Conservation (phyloP, 257 asterid genomes). For the Solanum gracilifrons region DNA sequence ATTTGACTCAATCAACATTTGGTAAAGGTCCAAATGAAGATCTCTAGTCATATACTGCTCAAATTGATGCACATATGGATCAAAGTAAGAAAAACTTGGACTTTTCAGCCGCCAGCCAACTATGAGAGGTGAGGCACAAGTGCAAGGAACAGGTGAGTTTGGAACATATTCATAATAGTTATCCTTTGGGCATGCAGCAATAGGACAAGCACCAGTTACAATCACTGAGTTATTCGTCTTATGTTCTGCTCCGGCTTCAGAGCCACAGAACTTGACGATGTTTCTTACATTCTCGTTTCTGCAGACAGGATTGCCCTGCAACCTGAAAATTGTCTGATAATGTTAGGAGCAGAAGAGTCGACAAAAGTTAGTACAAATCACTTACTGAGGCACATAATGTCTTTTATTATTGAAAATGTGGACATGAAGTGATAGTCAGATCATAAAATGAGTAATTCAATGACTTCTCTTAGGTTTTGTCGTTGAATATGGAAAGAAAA, state of each 20-base stretch:
- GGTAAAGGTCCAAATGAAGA: constrained; percentile 38
- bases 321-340: constrained; percentile 22
- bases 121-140: constrained; percentile 69
- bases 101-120: constrained; percentile 89
- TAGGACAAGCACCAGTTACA: constrained; percentile 20
- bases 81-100: constrained; percentile 74
- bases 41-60: constrained; percentile 49
- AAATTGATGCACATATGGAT: constrained; percentile 43
- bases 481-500: background rate
- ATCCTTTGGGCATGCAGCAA: constrained; percentile 46
- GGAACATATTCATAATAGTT: constrained; percentile 23
- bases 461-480: background rate
- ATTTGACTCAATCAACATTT: constrained; percentile 47
- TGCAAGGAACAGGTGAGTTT: constrained; percentile 55
- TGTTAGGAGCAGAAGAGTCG: background rate
- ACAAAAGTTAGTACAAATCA: background rate
- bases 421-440: background rate
- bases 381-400: background rate
- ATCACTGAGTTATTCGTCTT: constrained; percentile 7
- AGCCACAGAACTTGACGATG: constrained; percentile 40
- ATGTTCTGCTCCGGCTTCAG: constrained; percentile 29
- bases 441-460: background rate
- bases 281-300: constrained; percentile 6
- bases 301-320: constrained; percentile 76
- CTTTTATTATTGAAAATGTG: background rate